phyloP scores from a whole-genome alignment of 2,329 filamentous ascomycete genomes.

The Westerdykella aurantiaca region DNA sequence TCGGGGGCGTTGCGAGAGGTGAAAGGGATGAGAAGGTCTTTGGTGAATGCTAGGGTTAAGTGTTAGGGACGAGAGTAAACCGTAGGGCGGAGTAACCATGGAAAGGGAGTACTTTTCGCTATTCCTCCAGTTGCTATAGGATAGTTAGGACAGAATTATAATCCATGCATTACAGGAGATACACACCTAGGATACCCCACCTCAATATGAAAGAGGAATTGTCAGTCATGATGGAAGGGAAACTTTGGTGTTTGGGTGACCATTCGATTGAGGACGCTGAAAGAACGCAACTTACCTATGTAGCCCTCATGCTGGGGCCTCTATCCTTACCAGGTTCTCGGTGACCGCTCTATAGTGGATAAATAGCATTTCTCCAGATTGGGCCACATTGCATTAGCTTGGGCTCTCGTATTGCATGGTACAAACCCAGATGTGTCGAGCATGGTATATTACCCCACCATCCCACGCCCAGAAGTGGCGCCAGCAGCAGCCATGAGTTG shows the following conservation, averaged over 20 bases:
- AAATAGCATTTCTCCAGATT: background rate
- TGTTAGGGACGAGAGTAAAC: conserved; percentile 38
- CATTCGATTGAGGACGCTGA: too few relatives aligned
- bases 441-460: too few relatives aligned
- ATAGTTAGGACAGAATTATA: background rate
- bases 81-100: too few relatives aligned
- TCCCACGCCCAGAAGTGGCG: too few relatives aligned
- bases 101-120: conserved; percentile 10
- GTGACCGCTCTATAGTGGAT: conserved; percentile 3
- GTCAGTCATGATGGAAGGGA: background rate
- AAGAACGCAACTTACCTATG: too few relatives aligned
- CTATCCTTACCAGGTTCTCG: conserved; percentile 1
- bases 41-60: conserved; percentile 53
- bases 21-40: conserved; percentile 69
- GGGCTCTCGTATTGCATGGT: background rate
- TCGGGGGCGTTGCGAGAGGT: conserved; percentile 57
- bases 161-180: background rate
- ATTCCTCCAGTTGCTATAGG: conserved; percentile 13
- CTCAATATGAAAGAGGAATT: conserved; percentile 8
- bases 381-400: background rate
- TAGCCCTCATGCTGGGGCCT: background rate
- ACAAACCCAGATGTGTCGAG: too few relatives aligned
- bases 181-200: conserved; percentile 16
- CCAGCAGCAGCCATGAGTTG: too few relatives aligned
- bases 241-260: background rate